These are phyloP conservation scores for Sphenostylis stenocarpa DNA, from an alignment of 306 rosid genomes.

Conservation along the genomic window DNA sequence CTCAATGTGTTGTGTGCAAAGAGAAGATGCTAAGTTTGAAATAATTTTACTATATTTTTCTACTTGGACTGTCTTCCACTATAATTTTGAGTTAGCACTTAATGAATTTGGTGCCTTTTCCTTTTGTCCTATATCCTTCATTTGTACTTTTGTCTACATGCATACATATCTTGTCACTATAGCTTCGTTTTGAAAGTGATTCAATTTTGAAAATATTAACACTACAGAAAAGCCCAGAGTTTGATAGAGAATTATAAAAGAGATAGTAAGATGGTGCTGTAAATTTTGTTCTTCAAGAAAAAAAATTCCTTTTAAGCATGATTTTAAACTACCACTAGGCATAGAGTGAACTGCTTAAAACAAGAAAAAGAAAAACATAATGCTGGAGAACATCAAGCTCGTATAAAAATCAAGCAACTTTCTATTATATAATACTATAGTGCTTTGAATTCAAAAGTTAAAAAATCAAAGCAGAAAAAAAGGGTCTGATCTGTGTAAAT, in stretches of 20 bases:
- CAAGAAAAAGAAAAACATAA: no score
- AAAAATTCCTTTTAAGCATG: not conserved
- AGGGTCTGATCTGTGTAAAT: not conserved
- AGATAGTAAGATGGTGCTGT: not conserved
- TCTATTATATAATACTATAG: no score
- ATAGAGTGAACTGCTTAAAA: no score
- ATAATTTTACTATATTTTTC: conserved; percentile 26
- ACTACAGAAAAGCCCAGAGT: not conserved
- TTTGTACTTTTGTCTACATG: not conserved
- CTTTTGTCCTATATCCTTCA: not conserved
- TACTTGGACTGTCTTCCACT: conserved; percentile 34
- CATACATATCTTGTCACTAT: not conserved
- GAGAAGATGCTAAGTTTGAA: conserved; percentile 41
- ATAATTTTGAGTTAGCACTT: conserved; percentile 46
- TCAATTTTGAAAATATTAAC: not conserved
- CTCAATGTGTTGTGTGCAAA: conserved; percentile 33
- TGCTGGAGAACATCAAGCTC: no score
- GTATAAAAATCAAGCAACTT: no score
- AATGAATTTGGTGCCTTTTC: conserved; percentile 17
- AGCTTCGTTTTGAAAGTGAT: not conserved
- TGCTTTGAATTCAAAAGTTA: not conserved
- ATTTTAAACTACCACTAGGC: no score
- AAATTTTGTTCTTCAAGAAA: not conserved
- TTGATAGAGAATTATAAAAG: not conserved
- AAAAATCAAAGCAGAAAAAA: not conserved